phyloP scores from a whole-genome alignment of 495 filamentous ascomycete genomes.

The Xylaria flabelliformis region DNA sequence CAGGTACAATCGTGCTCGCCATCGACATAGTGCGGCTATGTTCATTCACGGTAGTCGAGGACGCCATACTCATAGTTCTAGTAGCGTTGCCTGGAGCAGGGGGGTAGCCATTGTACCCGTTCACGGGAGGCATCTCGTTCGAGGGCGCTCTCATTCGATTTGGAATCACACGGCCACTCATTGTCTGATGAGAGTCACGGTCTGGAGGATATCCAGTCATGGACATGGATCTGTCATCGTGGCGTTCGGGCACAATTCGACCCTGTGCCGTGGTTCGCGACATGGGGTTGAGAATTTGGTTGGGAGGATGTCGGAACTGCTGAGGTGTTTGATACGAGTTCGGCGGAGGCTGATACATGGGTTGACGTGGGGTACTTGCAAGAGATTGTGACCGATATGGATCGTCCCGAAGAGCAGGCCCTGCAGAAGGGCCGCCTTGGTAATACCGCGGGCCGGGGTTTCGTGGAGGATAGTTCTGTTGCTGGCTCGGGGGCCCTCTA shows the following conservation, averaged over 20 bases:
- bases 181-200: slow-evolving; percentile 81
- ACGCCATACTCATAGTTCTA: slow-evolving; percentile 60
- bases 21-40: slow-evolving; percentile 77
- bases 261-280: slow-evolving; percentile 87
- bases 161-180: slow-evolving; percentile 88
- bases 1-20: slow-evolving; percentile 75
- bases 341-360: slow-evolving; percentile 68
- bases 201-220: slow-evolving; percentile 84
- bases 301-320: slow-evolving; percentile 77
- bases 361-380: slow-evolving; percentile 71
- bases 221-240: slow-evolving; percentile 94
- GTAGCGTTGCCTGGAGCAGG: slow-evolving; percentile 51
- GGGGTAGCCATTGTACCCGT: slow-evolving; percentile 37
- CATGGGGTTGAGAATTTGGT: slow-evolving; percentile 59
- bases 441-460: slow-evolving; percentile 63
- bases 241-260: slow-evolving; percentile 85
- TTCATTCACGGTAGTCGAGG: slow-evolving; percentile 50
- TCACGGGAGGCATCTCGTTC: slow-evolving; percentile 37
- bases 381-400: slow-evolving; percentile 91
- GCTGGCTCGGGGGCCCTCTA: slow-evolving; percentile 56
- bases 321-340: slow-evolving; percentile 72
- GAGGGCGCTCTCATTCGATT: slow-evolving; percentile 55
- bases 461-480: slow-evolving; percentile 58
- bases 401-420: slow-evolving; percentile 82
- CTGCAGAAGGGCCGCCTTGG: slow-evolving; percentile 55